Evolutionary conservation across 768 basidiomycete species (phyloP).

Genomic region (Pleurotus ostreatus): DNA sequence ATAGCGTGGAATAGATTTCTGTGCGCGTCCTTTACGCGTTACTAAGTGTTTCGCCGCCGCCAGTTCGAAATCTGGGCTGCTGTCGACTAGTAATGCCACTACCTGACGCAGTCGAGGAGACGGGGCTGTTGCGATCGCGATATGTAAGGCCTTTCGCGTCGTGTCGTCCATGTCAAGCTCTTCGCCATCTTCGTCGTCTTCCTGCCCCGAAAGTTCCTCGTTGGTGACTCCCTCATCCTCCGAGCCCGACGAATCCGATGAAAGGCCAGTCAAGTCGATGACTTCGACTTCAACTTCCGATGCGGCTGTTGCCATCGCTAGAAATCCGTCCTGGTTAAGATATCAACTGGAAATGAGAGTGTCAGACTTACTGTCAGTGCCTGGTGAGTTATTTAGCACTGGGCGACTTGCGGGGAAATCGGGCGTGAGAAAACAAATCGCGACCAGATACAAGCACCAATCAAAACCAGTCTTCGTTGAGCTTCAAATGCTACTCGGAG

Average conservation of each 20-base stretch:
- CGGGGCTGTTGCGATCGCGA: conserved; percentile 37
- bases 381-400: no score
- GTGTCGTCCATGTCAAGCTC: neutral
- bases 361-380: no score
- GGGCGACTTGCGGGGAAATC: no score
- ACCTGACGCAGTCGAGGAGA: conserved; percentile 41
- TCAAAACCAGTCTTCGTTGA: no score
- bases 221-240: neutral
- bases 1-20: conserved; percentile 38
- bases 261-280: conserved; percentile 1
- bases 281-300: neutral
- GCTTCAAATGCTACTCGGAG: no score
- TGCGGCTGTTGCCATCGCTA: neutral
- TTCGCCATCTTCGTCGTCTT: neutral
- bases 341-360: no score
- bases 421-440: no score
- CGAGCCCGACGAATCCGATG: neutral
- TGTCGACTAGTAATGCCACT: conserved; percentile 32
- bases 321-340: neutral
- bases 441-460: no score
- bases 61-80: conserved; percentile 36
- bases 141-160: conserved; percentile 27
- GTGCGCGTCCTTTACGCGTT: conserved; percentile 29
- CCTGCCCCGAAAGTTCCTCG: neutral
- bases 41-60: conserved; percentile 41